These are phyloP conservation scores for Drechslerella coelobrocha DNA, from an alignment of 2,329 filamentous ascomycete species.

Conservation along the genomic window DNA sequence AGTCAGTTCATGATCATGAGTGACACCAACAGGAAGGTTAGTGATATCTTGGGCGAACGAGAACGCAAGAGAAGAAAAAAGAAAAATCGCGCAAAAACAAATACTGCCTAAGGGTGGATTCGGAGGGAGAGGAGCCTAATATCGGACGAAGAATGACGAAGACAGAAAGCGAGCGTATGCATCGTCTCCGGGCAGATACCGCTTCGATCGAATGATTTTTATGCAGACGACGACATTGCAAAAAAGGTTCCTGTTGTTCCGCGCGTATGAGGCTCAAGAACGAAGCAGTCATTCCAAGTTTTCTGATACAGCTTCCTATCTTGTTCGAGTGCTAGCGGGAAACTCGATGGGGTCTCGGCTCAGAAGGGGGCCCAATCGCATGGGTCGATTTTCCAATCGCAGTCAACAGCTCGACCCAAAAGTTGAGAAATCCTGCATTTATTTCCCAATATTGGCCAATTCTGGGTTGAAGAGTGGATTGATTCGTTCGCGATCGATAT, in stretches of 20 bases:
- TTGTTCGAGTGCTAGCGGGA: slow-evolving; percentile 45
- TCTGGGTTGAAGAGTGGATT: background rate
- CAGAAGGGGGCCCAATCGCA: slow-evolving; percentile 34
- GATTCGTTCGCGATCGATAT: background rate
- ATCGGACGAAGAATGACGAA: slow-evolving; percentile 14
- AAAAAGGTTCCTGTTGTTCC: slow-evolving; percentile 13
- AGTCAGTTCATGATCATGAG: slow-evolving; percentile 22
- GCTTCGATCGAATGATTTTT: background rate
- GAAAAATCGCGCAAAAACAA: slow-evolving; percentile 47
- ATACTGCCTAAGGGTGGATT: slow-evolving; percentile 7
- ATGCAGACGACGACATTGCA: slow-evolving; percentile 11
- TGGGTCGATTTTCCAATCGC: slow-evolving; percentile 47
- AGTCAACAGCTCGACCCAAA: slow-evolving; percentile 17
- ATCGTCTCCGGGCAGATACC: background rate
- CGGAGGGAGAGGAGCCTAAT: slow-evolving; percentile 9
- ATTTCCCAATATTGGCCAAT: background rate
- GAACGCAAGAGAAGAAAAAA: slow-evolving; percentile 1
- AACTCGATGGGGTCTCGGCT: slow-evolving; percentile 31
- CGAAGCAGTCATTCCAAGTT: slow-evolving; percentile 21
- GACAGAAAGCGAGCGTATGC: too few species aligned
- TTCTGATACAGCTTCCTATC: slow-evolving; percentile 32
- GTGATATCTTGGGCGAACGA: background rate
- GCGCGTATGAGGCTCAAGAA: slow-evolving; percentile 48
- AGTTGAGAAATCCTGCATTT: background rate
- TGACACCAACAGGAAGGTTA: slow-evolving; percentile 24